Evolutionary conservation across 176 grass and related monocot species (phyloP).

Genomic region (Leersia perrieri): DNA sequence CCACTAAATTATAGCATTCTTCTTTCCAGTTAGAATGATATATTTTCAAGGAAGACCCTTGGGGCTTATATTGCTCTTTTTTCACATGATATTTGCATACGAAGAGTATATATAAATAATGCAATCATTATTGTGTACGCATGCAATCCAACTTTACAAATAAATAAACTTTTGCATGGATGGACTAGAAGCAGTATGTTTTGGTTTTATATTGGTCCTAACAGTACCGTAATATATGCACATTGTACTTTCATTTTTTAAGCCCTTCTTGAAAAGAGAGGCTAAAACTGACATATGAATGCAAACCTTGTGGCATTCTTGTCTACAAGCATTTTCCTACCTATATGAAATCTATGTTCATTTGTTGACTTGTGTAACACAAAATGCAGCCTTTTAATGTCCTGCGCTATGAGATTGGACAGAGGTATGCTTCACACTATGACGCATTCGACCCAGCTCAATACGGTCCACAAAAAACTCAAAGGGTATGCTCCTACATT

Average conservation of each 20-base stretch:
- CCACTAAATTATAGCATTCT: neutral
- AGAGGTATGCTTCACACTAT: conserved; percentile 95
- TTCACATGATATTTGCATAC: neutral
- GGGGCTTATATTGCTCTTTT: neutral
- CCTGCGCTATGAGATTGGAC: conserved; percentile 86
- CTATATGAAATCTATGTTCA: neutral
- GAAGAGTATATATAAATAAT: conserved; percentile 1
- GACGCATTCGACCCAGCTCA: conserved; percentile 89
- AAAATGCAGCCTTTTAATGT: conserved; percentile 88
- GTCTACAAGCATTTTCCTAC: neutral
- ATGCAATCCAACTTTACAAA: conserved; percentile 6
- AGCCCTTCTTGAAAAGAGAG: neutral
- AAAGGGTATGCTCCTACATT: conserved; percentile 60
- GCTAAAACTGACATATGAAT: neutral
- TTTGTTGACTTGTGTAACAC: conserved; percentile 6
- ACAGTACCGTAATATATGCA: neutral
- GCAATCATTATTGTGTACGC: neutral
- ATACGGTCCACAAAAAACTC: conserved; percentile 92
- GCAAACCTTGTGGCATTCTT: neutral
- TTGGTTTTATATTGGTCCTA: neutral
- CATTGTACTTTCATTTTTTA: neutral
- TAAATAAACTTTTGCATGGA: neutral
- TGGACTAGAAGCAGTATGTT: conserved; percentile 12
- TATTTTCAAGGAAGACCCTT: neutral
- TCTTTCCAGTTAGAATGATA: neutral